phyloP scores from a whole-genome alignment of 2,329 filamentous ascomycete genomes.

The Cladosporium sp. region DNA sequence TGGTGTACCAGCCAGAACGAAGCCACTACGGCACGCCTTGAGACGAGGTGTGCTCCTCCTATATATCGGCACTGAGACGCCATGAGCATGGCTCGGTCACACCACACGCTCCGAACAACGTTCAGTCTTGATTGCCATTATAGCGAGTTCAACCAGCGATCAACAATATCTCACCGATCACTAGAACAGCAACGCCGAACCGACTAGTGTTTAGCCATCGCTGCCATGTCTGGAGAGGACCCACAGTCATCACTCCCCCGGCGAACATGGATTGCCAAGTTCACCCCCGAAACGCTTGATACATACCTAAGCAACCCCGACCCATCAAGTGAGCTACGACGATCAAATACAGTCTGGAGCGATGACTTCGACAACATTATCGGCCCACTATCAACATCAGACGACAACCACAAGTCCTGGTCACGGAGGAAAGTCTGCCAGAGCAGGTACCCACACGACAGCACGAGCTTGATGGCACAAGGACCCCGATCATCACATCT shows the following conservation, averaged over 20 bases:
- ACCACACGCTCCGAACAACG: neutral
- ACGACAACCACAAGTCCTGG: neutral
- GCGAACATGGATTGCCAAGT: conserved; percentile 10
- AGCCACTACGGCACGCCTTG: neutral
- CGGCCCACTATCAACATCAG: neutral
- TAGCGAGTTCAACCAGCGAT: neutral
- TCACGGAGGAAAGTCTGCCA: conserved; percentile 5
- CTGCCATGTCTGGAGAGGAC: neutral
- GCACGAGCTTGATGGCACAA: neutral
- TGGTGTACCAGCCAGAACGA: neutral
- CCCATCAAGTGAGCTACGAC: neutral
- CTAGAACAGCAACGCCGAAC: neutral
- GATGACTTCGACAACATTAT: conserved; percentile 16
- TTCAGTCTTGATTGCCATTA: neutral
- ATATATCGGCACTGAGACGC: neutral
- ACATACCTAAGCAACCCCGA: neutral
- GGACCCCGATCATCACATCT: neutral
- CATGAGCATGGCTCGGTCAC: neutral
- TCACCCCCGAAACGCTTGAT: conserved; percentile 1
- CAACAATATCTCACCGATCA: neutral
- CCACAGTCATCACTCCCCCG: neutral
- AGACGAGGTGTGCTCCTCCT: neutral
- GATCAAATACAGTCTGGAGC: conserved; percentile 4
- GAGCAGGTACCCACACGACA: neutral
- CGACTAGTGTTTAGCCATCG: neutral